Percentiles rank a stretch among this genome's conserved stretches.
phyloP scores from a whole-genome alignment of 345 rosid genomes.

The Sisymbrium altissimum region DNA sequence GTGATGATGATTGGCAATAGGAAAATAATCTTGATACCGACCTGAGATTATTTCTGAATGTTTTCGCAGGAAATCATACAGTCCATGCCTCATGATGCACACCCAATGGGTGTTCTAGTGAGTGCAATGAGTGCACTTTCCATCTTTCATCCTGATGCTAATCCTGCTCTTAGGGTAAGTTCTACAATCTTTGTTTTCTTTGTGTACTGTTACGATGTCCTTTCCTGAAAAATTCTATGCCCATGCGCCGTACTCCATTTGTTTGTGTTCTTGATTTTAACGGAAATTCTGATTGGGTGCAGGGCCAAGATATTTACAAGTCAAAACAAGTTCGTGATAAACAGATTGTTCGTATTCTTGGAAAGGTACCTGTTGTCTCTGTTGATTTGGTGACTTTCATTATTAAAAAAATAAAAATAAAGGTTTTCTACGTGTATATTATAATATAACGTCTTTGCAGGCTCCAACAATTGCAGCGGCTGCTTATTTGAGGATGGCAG shows the following conservation, averaged over 20 bases:
- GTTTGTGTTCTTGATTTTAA: neutral
- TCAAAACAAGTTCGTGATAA: constrained; percentile 84
- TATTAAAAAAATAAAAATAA: neutral
- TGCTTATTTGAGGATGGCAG: constrained; percentile 78
- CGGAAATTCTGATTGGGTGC: neutral
- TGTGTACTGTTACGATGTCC: neutral
- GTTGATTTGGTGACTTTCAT: neutral
- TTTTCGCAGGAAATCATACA: constrained; percentile 76
- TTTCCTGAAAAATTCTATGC: neutral
- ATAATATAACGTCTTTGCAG: constrained; percentile 22
- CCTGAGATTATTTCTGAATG: constrained; percentile 1
- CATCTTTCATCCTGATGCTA: constrained; percentile 91
- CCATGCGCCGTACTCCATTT: neutral
- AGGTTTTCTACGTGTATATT: neutral
- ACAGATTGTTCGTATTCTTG: constrained; percentile 88
- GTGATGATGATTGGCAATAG: neutral
- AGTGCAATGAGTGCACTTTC: constrained; percentile 96
- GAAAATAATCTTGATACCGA: neutral
- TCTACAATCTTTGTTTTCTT: neutral
- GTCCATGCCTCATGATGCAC: constrained; percentile 92
- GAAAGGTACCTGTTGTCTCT: constrained; percentile 56
- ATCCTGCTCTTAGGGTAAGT: constrained; percentile 86
- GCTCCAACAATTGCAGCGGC: constrained; percentile 90
- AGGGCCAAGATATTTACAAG: constrained; percentile 52
- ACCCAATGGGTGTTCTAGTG: constrained; percentile 83